Evolutionary conservation across 2,329 filamentous ascomycete genomes (phyloP), one percentile per base, ranked within the genome.

Genomic region (Neofusicoccum cordaticola): DNA sequence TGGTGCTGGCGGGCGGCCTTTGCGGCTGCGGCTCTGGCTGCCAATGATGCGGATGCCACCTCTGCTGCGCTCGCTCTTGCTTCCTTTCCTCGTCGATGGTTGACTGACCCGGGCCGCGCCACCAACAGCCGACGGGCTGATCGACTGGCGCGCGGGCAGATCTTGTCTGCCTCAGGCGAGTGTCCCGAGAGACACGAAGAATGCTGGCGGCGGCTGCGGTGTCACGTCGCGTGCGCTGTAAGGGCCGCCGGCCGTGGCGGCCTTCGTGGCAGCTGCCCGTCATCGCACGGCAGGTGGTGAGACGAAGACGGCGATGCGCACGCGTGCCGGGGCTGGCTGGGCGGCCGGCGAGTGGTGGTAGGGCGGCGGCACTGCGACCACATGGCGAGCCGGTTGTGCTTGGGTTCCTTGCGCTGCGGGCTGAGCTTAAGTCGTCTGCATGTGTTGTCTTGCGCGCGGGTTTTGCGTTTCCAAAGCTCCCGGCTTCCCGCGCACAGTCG

Each of bases 371-470:
- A 34, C 53, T 58, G 39, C 53, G 39, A 58, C 53, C 53, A 58
- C 53, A 58, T 58, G 53, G 53, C 53, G 53, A 58, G 53, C 39
- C 39, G 39, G 53, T 58, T 58, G 53, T 58, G 53, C 53, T 58
- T 58, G 53, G 53, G 53, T 58, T 58, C 53, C 53, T 58, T 58
- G 53, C 39, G 53, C 53, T 58, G 53, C 53, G 53, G 53, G 53
- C 53, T 58, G 53, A 58, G 53, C 53, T 58, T 58, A 58, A 58
- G 39, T 58, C 53, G 53, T 58, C 53, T 44, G 53, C 53, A 58
- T 58, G 53, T 56, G 37, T 42, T 42, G 52, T 56, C 52, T 27
- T 42, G 52, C 37, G 52, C 52, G 52, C 53, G 39, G 22, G 39
- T 58, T 35, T 34, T 19, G 51, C 19, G 51, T 41, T 41, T 27